These are phyloP conservation scores for Nymphaea colorata DNA, from an alignment of 164 flowering plant genomes.

Conservation along the genomic window DNA sequence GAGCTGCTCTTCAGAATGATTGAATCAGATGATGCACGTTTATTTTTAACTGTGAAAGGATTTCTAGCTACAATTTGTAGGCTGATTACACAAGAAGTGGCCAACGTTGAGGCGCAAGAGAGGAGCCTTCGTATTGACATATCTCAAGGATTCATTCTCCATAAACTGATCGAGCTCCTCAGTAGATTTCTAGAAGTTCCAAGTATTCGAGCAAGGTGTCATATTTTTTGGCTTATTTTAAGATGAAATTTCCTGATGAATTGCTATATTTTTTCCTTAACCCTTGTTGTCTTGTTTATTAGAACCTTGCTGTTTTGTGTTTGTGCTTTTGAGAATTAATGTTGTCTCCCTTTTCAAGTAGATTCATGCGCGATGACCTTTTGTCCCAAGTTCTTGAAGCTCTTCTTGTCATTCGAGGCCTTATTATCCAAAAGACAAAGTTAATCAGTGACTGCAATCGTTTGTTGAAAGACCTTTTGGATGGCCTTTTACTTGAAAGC, in stretches of 20 bases:
- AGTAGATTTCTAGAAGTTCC: slow-evolving; percentile 90
- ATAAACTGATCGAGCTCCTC: slow-evolving; percentile 92
- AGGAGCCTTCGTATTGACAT: slow-evolving; percentile 93
- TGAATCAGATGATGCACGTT: slow-evolving; percentile 86
- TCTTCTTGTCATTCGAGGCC: slow-evolving; percentile 81
- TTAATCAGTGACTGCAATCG: slow-evolving; percentile 88
- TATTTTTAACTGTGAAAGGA: slow-evolving; percentile 84
- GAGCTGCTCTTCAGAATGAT: slow-evolving; percentile 90
- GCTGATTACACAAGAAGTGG: slow-evolving; percentile 77
- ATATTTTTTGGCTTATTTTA: neutral
- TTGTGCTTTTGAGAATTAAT: neutral
- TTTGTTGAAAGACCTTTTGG: slow-evolving; percentile 85
- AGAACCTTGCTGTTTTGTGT: neutral
- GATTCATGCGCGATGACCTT: slow-evolving; percentile 84
- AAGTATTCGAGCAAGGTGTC: slow-evolving; percentile 79
- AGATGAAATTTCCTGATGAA: too few relatives aligned
- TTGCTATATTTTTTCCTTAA: too few relatives aligned
- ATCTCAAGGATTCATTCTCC: slow-evolving; percentile 97
- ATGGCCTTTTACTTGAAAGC: slow-evolving; percentile 91
- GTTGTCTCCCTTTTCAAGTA: slow-evolving; percentile 17
- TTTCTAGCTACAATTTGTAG: slow-evolving; percentile 60
- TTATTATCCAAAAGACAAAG: slow-evolving; percentile 96
- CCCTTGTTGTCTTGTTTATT: neutral
- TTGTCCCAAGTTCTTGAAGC: slow-evolving; percentile 91
- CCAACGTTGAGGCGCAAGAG: slow-evolving; percentile 72